Evolutionary conservation across 306 rosid species (phyloP).

Genomic region (Castanopsis chinensis): DNA sequence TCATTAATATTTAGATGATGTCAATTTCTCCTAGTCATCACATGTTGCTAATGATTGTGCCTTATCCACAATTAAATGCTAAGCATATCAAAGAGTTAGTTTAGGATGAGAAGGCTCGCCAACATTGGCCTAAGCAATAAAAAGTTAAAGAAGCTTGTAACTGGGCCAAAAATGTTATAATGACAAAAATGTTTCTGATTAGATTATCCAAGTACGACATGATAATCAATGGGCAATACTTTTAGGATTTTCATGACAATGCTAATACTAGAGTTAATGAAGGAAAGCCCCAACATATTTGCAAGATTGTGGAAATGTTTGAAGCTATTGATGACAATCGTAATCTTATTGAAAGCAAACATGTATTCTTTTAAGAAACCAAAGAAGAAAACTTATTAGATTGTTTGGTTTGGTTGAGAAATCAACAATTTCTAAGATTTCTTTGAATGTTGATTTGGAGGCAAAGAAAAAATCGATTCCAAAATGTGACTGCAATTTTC

Average conservation of each 20-base stretch:
- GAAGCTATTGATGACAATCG: conserved; percentile 47
- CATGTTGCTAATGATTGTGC: too few species aligned
- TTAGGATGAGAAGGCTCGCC: conserved; percentile 38
- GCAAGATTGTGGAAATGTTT: conserved; percentile 70
- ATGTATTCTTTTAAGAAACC: conserved; percentile 73
- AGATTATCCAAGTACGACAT: conserved; percentile 33
- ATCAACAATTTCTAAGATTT: conserved; percentile 31
- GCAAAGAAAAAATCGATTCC: too few species aligned
- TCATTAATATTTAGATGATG: too few species aligned
- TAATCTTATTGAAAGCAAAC: conserved; percentile 47
- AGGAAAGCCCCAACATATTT: conserved; percentile 34
- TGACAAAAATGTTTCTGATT: conserved; percentile 25
- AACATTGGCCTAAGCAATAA: conserved; percentile 59
- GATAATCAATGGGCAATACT: conserved; percentile 36
- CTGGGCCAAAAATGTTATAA: too few species aligned
- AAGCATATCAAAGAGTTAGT: conserved; percentile 32
- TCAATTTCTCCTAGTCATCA: too few species aligned
- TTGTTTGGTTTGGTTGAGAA: conserved; percentile 50
- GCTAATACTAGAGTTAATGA: conserved; percentile 70
- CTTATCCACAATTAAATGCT: background rate
- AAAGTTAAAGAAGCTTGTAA: background rate
- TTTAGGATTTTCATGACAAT: conserved; percentile 54
- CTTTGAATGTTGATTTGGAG: conserved; percentile 34
- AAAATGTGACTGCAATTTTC: too few species aligned
- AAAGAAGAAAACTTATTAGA: conserved; percentile 62